Conservation (phyloP, 1,284 basidiomycete genomes). For the Cryptococcus hybrid region DNA sequence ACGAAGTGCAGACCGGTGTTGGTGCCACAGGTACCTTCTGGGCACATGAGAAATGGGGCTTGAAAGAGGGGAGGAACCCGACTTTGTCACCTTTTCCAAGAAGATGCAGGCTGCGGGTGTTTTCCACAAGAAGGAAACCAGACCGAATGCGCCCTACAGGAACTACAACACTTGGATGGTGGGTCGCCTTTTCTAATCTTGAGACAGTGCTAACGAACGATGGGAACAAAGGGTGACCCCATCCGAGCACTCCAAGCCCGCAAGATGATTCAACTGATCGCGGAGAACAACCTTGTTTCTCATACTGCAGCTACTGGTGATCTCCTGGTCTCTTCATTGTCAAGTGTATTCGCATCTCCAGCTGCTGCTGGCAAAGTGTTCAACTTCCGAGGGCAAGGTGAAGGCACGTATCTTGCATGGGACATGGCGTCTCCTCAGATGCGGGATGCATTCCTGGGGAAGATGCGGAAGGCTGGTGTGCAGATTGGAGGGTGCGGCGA, state of each 20-base stretch:
- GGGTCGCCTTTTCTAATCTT: slow-evolving; percentile 11
- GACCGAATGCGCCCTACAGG: slow-evolving; percentile 54
- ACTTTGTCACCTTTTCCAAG: slow-evolving; percentile 58
- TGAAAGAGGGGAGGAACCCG: slow-evolving; percentile 49
- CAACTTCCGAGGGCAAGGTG: slow-evolving; percentile 53
- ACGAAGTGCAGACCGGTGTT: slow-evolving; percentile 57
- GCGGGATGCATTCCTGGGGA: slow-evolving; percentile 52
- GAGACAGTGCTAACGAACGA: not conserved
- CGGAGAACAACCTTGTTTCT: slow-evolving; percentile 20
- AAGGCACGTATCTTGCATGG: slow-evolving; percentile 57
- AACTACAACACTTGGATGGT: slow-evolving; percentile 49
- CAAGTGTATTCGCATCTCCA: slow-evolving; percentile 14
- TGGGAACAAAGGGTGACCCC: slow-evolving; percentile 44
- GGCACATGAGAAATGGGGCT: slow-evolving; percentile 58
- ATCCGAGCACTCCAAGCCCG: slow-evolving; percentile 56
- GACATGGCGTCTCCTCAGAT: slow-evolving; percentile 47
- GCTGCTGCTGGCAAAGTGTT: slow-evolving; percentile 28
- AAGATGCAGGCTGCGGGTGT: slow-evolving; percentile 56
- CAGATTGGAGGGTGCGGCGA: slow-evolving; percentile 50
- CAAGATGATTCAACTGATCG: slow-evolving; percentile 54
- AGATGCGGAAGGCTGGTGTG: slow-evolving; percentile 43
- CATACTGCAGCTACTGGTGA: slow-evolving; percentile 25
- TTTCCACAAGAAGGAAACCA: slow-evolving; percentile 55
- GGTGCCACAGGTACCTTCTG: slow-evolving; percentile 58
- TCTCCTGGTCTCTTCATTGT: slow-evolving; percentile 16